Conservation (phyloP, 2,329 filamentous ascomycete species). For the Trichoderma atrobrunneum region DNA sequence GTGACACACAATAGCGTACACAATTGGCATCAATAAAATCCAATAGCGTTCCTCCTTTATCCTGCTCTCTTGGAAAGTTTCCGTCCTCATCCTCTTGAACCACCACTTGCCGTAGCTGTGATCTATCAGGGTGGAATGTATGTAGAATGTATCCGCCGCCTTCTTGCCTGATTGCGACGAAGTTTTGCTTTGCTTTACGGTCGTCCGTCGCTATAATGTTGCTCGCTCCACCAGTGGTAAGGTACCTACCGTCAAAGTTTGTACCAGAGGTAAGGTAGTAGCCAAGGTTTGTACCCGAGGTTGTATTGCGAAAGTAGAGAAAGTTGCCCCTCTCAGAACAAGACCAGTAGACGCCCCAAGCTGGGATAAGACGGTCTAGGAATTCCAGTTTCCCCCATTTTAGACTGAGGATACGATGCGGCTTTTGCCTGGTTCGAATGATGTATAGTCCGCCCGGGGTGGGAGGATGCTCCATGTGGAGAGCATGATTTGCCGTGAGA, state of each 20-base stretch:
- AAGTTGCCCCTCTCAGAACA: neutral
- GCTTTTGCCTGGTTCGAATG: neutral
- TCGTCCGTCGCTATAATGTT: neutral
- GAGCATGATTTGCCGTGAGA: neutral
- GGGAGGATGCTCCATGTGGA: neutral
- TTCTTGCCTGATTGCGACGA: neutral
- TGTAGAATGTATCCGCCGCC: neutral
- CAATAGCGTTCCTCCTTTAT: neutral
- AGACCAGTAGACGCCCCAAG: neutral
- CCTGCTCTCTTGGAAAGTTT: too few relatives aligned
- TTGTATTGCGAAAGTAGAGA: neutral
- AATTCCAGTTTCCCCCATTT: rapidly evolving
- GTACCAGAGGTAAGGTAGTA: too few relatives aligned
- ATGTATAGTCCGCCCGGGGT: neutral
- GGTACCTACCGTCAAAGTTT: too few relatives aligned
- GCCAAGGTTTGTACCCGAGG: neutral
- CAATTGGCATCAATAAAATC: neutral
- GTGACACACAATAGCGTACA: neutral
- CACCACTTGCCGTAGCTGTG: neutral
- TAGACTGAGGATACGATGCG: neutral
- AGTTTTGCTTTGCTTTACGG: neutral
- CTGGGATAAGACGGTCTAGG: too few relatives aligned
- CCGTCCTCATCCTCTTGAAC: neutral
- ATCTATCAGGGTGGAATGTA: neutral
- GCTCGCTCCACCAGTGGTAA: rapidly evolving